Percentiles rank a stretch among this genome's conserved stretches.
phyloP scores from a whole-genome alignment of 345 rosid genomes.

The Gossypium raimondii region DNA sequence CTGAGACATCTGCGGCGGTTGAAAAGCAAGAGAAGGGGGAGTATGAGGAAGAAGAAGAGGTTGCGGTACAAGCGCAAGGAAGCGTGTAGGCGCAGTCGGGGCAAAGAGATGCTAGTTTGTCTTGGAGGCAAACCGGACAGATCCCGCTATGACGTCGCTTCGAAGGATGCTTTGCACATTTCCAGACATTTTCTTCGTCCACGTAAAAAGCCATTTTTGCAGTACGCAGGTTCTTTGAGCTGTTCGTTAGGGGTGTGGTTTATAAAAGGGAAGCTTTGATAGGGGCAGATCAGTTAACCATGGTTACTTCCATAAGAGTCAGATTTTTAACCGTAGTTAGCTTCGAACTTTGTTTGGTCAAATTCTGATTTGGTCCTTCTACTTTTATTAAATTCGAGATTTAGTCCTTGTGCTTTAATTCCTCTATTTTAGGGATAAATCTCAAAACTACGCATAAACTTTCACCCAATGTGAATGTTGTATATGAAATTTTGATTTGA shows the following conservation, averaged over 20 bases:
- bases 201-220: conserved; percentile 27
- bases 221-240: neutral
- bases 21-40: conserved; percentile 49
- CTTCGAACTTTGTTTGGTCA: neutral
- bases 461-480: too few relatives aligned
- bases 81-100: conserved; percentile 71
- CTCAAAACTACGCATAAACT: too few relatives aligned
- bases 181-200: conserved; percentile 69
- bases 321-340: conserved; percentile 9
- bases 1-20: conserved; percentile 15
- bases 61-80: conserved; percentile 61
- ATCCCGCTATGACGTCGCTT: conserved; percentile 64
- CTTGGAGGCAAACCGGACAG: conserved; percentile 81
- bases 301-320: conserved; percentile 13
- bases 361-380: neutral
- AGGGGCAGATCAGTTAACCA: conserved; percentile 18
- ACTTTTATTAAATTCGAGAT: neutral
- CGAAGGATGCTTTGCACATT: conserved; percentile 66
- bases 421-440: too few relatives aligned
- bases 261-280: conserved; percentile 21
- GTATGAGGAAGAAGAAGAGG: conserved; percentile 38
- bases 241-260: conserved; percentile 15
- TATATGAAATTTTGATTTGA: too few relatives aligned
- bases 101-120: conserved; percentile 70
- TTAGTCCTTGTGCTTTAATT: neutral